Conservation (phyloP, 2,329 filamentous ascomycete species). For the Aspergillus aculeatus region DNA sequence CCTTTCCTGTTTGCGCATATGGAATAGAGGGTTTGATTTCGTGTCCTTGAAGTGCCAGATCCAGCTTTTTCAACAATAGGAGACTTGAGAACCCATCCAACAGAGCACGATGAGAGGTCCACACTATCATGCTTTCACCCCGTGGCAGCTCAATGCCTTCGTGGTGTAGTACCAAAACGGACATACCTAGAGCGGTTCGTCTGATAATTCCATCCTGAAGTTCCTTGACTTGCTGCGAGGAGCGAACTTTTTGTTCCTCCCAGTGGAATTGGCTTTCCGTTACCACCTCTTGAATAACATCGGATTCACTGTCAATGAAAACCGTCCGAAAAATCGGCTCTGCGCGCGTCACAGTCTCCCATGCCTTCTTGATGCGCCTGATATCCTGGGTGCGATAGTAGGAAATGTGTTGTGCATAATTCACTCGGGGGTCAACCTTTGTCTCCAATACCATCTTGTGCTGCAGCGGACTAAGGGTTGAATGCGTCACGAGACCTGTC, state of each 20-base stretch:
- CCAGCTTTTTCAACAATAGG: conserved; percentile 23
- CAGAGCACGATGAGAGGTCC: conserved; percentile 35
- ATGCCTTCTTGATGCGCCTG: conserved; percentile 22
- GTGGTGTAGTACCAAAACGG: conserved; percentile 6
- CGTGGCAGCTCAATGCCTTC: background rate
- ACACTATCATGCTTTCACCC: conserved; percentile 22
- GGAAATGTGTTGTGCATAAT: too few species aligned
- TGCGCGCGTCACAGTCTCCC: conserved; percentile 23
- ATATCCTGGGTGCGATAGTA: too few species aligned
- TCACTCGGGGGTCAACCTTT: too few species aligned
- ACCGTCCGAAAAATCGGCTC: conserved; percentile 28
- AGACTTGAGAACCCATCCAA: conserved; percentile 33
- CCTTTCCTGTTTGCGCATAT: conserved; percentile 1
- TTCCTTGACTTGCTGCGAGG: background rate
- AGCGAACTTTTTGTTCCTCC: too few species aligned
- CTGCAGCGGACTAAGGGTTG: too few species aligned
- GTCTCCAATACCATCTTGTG: too few species aligned
- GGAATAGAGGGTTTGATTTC: conserved; percentile 2
- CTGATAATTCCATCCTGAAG: background rate
- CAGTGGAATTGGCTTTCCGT: too few species aligned
- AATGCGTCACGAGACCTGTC: too few species aligned
- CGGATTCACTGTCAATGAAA: background rate
- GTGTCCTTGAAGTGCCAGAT: conserved; percentile 13
- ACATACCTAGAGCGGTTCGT: background rate
- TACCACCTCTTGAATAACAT: conserved; percentile 3